Evolutionary conservation across 257 asterid species (phyloP).

Genomic region (Agastache rugosa): DNA sequence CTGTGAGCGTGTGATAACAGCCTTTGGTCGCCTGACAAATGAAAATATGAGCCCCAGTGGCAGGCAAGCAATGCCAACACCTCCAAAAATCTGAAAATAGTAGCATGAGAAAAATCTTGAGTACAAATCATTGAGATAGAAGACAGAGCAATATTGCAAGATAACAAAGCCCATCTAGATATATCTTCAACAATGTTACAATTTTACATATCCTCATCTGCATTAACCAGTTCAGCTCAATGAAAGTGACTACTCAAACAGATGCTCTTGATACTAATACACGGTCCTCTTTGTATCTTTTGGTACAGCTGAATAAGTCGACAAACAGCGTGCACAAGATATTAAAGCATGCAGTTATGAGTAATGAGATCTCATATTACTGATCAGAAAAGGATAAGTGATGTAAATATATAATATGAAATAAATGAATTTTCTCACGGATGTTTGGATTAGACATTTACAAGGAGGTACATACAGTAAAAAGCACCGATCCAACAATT

Average conservation of each 20-base stretch:
- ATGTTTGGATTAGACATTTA: constrained; percentile 14
- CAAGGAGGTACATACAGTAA: constrained; percentile 63
- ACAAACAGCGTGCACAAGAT: constrained; percentile 11
- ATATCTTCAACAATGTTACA: constrained; percentile 8
- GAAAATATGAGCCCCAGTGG: constrained; percentile 95
- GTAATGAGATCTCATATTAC: constrained; percentile 19
- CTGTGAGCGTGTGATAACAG: constrained; percentile 98
- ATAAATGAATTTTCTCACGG: constrained; percentile 9
- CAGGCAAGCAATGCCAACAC: constrained; percentile 97
- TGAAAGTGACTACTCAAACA: constrained; percentile 20
- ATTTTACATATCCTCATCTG: constrained; percentile 24
- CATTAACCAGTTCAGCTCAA: constrained; percentile 19
- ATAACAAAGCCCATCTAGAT: constrained; percentile 26
- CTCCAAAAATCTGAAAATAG: constrained; percentile 86
- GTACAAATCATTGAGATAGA: constrained; percentile 30
- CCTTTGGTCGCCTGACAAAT: constrained; percentile 97
- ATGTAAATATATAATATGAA: constrained; percentile 17
- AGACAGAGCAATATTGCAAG: constrained; percentile 15
- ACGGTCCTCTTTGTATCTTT: not conserved
- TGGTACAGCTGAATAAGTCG: constrained; percentile 19
- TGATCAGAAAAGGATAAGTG: constrained; percentile 11
- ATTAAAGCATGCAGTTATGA: constrained; percentile 24
- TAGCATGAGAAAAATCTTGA: constrained; percentile 31
- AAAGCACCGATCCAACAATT: constrained; percentile 93
- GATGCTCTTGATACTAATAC: constrained; percentile 10